phyloP scores from a whole-genome alignment of 371 early-diverging fungal species.

The Mucor sp. region DNA sequence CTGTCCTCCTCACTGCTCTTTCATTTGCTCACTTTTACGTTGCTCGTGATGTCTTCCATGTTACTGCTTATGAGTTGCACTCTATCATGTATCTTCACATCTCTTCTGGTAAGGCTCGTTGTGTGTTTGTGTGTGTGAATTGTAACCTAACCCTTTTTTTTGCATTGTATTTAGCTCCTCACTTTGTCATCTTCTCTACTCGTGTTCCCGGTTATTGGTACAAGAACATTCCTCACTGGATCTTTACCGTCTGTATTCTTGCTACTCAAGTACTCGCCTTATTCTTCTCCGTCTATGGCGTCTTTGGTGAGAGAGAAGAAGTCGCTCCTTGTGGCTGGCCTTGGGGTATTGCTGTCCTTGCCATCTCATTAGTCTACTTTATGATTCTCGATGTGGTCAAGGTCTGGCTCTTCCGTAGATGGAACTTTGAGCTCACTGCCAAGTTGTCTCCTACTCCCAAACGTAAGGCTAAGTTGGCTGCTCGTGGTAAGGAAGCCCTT shows the following conservation, averaged over 20 bases:
- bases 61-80: constrained; percentile 48
- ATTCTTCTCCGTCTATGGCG: constrained; percentile 84
- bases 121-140: constrained; percentile 12
- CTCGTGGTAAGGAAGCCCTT: constrained; percentile 43
- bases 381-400: constrained; percentile 86
- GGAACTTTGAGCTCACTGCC: constrained; percentile 70
- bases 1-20: constrained; percentile 72
- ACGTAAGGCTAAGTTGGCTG: constrained; percentile 59
- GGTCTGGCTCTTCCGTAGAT: constrained; percentile 75
- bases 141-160: constrained; percentile 27
- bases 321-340: constrained; percentile 56
- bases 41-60: constrained; percentile 61
- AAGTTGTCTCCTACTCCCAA: constrained; percentile 66
- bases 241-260: constrained; percentile 61
- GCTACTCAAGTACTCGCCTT: constrained; percentile 90
- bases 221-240: constrained; percentile 47
- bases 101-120: constrained; percentile 74
- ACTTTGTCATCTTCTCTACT: constrained; percentile 96
- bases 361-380: constrained; percentile 69
- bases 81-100: constrained; percentile 92
- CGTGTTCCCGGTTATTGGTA: constrained; percentile 86
- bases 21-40: constrained; percentile 84
- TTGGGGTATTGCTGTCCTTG: constrained; percentile 67
- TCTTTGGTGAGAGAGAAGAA: constrained; percentile 46
- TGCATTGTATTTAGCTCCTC: constrained; percentile 92